These are phyloP conservation scores for Guadua angustifolia DNA, from an alignment of 176 grass and related monocot species.

Conservation along the genomic window DNA sequence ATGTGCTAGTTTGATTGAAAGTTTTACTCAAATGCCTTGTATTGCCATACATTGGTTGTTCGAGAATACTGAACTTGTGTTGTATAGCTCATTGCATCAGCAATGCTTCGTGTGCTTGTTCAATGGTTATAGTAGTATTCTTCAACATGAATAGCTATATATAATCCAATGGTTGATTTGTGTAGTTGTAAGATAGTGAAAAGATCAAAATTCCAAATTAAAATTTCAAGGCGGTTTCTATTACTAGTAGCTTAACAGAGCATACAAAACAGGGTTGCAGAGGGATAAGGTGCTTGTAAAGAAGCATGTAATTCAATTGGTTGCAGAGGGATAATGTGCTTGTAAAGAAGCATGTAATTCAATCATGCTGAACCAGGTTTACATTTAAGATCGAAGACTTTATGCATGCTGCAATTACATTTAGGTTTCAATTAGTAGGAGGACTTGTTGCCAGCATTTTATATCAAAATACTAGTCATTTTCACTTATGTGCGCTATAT, in stretches of 20 bases:
- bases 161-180: conserved; percentile 1
- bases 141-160: conserved; percentile 4
- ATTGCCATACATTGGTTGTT: not conserved
- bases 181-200: conserved; percentile 5
- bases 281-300: no score
- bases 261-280: no score
- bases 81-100: not conserved
- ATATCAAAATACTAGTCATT: not conserved
- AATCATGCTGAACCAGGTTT: conserved; percentile 10
- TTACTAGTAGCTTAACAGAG: not conserved
- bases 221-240: conserved; percentile 2
- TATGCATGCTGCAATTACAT: not conserved
- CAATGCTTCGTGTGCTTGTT: not conserved
- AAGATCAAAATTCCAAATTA: not conserved
- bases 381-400: not conserved
- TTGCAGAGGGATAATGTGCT: not conserved
- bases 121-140: conserved; percentile 13
- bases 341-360: not conserved
- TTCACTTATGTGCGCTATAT: not conserved
- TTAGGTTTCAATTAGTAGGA: conserved; percentile 6
- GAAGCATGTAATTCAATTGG: no score
- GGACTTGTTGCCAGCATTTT: not conserved
- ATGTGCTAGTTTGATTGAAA: not conserved
- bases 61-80: not conserved
- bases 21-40: not conserved